Evolutionary conservation across 2,329 filamentous ascomycete genomes (phyloP).

Genomic region (Fusarium mundagurra): DNA sequence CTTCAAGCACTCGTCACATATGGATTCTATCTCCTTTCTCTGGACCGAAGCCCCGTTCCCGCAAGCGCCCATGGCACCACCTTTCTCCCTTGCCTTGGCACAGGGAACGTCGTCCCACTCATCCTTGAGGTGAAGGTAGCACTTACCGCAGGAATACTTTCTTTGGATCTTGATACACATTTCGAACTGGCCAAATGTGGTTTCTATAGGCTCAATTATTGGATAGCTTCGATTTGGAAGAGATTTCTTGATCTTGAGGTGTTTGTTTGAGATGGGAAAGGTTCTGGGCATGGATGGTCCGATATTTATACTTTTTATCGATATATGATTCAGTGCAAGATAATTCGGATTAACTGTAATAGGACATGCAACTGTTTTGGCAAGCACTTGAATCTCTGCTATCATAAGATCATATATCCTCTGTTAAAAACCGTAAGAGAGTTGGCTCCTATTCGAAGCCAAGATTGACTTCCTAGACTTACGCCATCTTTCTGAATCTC

Average conservation of each 20-base stretch:
- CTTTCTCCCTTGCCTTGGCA: neutral
- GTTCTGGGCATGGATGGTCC: no score
- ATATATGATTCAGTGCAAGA: neutral
- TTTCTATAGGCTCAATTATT: neutral
- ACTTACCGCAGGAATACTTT: neutral
- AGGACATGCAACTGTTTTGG: fast-evolving
- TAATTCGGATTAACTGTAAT: neutral
- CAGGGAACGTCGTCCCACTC: neutral
- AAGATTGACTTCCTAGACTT: no score
- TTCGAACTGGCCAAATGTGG: fast-evolving
- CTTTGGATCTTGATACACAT: neutral
- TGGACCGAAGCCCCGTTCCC: neutral
- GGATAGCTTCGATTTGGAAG: no score
- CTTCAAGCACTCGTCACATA: neutral
- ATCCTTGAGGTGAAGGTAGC: neutral
- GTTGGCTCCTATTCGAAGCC: no score
- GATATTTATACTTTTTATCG: neutral
- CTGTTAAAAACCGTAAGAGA: no score
- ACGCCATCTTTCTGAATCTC: neutral
- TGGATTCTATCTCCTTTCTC: neutral
- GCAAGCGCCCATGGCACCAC: neutral
- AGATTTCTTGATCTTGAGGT: neutral
- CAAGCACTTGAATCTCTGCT: neutral
- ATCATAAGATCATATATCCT: neutral
- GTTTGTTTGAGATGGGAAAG: no score